phyloP scores from a whole-genome alignment of 2,329 filamentous ascomycete genomes.

The Curvularia sp. region DNA sequence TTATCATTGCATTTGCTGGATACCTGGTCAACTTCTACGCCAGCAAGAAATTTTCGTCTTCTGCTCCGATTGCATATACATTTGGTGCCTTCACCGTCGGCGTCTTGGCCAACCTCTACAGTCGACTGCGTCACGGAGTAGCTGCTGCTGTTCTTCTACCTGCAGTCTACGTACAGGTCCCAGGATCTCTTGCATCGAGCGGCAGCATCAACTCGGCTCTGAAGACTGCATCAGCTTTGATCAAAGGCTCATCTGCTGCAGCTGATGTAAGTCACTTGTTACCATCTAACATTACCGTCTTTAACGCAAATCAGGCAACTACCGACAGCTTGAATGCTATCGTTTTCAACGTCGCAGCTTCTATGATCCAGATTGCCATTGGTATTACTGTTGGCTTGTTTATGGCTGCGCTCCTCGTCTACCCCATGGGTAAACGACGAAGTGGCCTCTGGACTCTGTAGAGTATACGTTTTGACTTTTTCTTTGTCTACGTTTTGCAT shows the following conservation, averaged over 20 bases:
- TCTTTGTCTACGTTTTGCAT: slow-evolving; percentile 20
- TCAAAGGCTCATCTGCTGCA: slow-evolving; percentile 27
- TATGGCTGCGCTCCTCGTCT: slow-evolving; percentile 57
- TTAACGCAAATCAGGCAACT: slow-evolving; percentile 24
- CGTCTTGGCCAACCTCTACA: slow-evolving; percentile 79
- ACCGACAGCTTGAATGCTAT: slow-evolving; percentile 35
- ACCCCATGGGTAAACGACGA: slow-evolving; percentile 58
- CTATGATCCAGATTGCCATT: slow-evolving; percentile 59
- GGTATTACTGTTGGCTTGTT: slow-evolving; percentile 60
- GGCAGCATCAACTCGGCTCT: slow-evolving; percentile 41
- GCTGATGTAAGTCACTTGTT: slow-evolving; percentile 26
- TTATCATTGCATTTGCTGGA: slow-evolving; percentile 73
- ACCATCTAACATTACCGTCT: background rate
- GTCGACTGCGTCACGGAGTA: slow-evolving; percentile 64
- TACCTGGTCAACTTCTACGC: slow-evolving; percentile 79
- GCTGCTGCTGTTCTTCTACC: slow-evolving; percentile 46
- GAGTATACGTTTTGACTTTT: slow-evolving; percentile 27
- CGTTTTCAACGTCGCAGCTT: slow-evolving; percentile 55
- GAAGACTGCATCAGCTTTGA: slow-evolving; percentile 37
- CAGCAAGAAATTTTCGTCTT: slow-evolving; percentile 69
- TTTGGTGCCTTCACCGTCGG: slow-evolving; percentile 78
- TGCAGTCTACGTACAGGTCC: slow-evolving; percentile 45
- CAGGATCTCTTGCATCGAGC: slow-evolving; percentile 41
- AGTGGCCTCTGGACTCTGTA: slow-evolving; percentile 47
- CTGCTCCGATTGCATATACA: slow-evolving; percentile 76